Percentiles rank a stretch among this genome's conserved stretches.
Evolutionary conservation across 768 basidiomycete genomes (phyloP).

Genomic region (Macrolepiota albuminosa): DNA sequence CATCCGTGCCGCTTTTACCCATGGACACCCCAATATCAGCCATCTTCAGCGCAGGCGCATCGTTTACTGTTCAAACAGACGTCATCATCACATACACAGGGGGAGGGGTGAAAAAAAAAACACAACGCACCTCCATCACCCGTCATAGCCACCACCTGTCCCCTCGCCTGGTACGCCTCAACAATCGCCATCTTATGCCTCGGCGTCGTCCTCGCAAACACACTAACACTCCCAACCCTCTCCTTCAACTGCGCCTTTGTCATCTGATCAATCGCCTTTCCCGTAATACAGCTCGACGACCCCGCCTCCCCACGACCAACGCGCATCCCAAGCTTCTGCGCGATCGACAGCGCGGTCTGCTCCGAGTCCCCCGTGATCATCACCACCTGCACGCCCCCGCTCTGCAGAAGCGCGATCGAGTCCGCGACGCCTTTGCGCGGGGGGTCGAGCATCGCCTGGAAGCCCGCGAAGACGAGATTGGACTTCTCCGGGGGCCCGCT

Average conservation of each 20-base stretch:
- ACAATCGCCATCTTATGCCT: constrained; percentile 98
- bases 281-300: constrained; percentile 61
- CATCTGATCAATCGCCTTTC: constrained; percentile 82
- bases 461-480: constrained; percentile 86
- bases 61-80: constrained; percentile 58
- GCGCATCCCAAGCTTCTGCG: constrained; percentile 76
- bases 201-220: constrained; percentile 95
- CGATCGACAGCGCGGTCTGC: constrained; percentile 86
- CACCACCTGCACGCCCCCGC: constrained; percentile 90
- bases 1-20: constrained; percentile 98
- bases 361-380: constrained; percentile 99
- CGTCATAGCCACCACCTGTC: constrained; percentile 94
- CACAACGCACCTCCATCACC: constrained; percentile 79
- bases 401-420: constrained; percentile 74
- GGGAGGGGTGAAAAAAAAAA: not conserved
- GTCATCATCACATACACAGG: constrained; percentile 1
- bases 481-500: constrained; percentile 26
- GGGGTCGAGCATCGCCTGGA: constrained; percentile 94
- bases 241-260: constrained; percentile 77
- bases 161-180: constrained; percentile 86
- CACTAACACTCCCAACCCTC: constrained; percentile 72
- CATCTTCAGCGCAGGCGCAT: constrained; percentile 95
- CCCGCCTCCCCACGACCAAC: constrained; percentile 43
- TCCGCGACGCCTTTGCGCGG: constrained; percentile 92
- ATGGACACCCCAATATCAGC: constrained; percentile 97